phyloP scores from a whole-genome alignment of 345 rosid genomes.

The Ceriops tagal region DNA sequence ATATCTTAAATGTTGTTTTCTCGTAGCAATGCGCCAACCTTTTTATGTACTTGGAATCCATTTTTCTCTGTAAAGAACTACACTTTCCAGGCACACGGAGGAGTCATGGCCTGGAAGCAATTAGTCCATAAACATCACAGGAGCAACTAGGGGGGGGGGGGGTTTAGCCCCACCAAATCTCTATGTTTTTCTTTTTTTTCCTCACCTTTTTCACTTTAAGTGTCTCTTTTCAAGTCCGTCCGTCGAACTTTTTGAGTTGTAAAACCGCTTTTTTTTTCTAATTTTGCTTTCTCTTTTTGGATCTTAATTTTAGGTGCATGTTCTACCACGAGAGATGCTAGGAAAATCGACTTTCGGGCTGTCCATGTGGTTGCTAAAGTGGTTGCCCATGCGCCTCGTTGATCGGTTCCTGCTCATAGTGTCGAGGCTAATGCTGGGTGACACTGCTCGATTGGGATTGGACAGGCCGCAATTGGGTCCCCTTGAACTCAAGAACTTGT shows the following conservation, averaged over 20 bases:
- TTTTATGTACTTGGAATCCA: constrained; percentile 7
- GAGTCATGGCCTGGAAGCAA: constrained; percentile 22
- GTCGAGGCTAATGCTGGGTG: constrained; percentile 61
- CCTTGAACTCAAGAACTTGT: constrained; percentile 54
- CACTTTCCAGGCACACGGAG: constrained; percentile 3
- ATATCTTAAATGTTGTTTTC: neutral
- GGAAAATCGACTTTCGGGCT: constrained; percentile 78
- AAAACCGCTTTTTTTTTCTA: constrained; percentile 12
- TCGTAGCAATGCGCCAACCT: constrained; percentile 22
- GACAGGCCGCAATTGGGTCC: constrained; percentile 75
- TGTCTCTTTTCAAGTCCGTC: neutral
- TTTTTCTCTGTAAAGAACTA: neutral
- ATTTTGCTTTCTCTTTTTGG: neutral
- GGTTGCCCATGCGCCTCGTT: constrained; percentile 66
- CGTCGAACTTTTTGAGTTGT: neutral
- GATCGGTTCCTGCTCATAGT: constrained; percentile 57
- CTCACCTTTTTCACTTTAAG: too few relatives aligned
- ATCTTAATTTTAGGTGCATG: constrained; percentile 57
- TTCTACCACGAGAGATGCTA: constrained; percentile 89
- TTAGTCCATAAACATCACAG: constrained; percentile 16
- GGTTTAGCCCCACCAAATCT: constrained; percentile 2
- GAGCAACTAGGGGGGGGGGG: neutral
- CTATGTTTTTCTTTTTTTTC: neutral
- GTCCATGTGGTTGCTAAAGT: constrained; percentile 73
- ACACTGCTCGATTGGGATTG: constrained; percentile 60